These are phyloP conservation scores for Pseudozyma thailandica DNA, from an alignment of 1,284 basidiomycete genomes.

Conservation along the genomic window DNA sequence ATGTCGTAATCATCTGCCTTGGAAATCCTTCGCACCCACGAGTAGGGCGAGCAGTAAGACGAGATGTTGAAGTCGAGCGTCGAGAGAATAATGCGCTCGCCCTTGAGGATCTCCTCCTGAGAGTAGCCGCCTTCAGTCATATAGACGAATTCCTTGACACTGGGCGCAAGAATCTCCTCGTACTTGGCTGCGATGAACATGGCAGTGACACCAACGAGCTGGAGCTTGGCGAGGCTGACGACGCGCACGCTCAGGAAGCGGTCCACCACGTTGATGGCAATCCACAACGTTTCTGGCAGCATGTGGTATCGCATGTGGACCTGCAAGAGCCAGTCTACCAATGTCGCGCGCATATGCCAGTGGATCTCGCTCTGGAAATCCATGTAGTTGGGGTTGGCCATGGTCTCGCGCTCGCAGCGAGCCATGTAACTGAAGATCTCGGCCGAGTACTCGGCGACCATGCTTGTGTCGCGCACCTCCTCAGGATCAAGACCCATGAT, in stretches of 20 bases:
- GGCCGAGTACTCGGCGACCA: slow-evolving; percentile 97
- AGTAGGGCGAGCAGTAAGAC: slow-evolving; percentile 98
- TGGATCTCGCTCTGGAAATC: slow-evolving; percentile 91
- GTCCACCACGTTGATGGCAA: slow-evolving; percentile 76
- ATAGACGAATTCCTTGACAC: slow-evolving; percentile 70
- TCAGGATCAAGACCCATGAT: slow-evolving; percentile 65
- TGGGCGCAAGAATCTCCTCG: slow-evolving; percentile 68
- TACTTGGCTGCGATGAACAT: slow-evolving; percentile 78
- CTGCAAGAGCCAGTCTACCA: slow-evolving; percentile 73
- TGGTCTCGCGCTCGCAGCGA: slow-evolving; percentile 77
- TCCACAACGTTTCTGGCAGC: slow-evolving; percentile 77
- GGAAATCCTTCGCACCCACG: slow-evolving; percentile 95
- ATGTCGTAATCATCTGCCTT: slow-evolving; percentile 98
- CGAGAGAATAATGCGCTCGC: slow-evolving; percentile 85
- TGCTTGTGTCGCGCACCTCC: slow-evolving; percentile 89
- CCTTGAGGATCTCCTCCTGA: slow-evolving; percentile 89
- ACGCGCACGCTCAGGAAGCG: slow-evolving; percentile 75
- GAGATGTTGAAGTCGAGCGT: slow-evolving; percentile 95
- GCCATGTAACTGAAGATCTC: slow-evolving; percentile 98
- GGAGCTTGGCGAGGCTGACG: slow-evolving; percentile 75
- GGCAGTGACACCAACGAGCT: slow-evolving; percentile 75
- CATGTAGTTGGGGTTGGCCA: slow-evolving; percentile 96
- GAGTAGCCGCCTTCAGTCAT: slow-evolving; percentile 89
- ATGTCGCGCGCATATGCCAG: slow-evolving; percentile 73
- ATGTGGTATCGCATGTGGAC: slow-evolving; percentile 77